Evolutionary conservation across 2,329 filamentous ascomycete genomes (phyloP), one percentile per base, ranked within the genome.

Genomic region (Sordariomycetes sp.): DNA sequence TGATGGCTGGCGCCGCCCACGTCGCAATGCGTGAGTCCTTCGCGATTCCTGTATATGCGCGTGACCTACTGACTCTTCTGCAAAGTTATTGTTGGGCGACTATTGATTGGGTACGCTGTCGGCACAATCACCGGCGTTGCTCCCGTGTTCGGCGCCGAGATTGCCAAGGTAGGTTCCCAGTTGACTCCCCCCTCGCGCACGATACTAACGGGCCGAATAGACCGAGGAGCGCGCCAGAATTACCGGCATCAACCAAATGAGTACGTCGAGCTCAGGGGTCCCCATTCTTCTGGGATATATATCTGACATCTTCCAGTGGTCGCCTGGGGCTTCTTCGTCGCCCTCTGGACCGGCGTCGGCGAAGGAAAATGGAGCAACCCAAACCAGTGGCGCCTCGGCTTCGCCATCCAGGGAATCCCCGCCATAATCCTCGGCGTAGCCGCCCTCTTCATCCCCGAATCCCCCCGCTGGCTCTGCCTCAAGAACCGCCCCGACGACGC

Each of bases 321-420:
- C 8, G 68, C 70, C 0, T 73, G 70, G 70, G 78, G 78, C 7
- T 74, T 72, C 52, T 82, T 84, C 53, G 70, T 81, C 6, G 78
- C 80, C 1, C 73, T 73, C 10, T 79, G 79, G 67, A 73, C 75
- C 2, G 73, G 78, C 2, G 78, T 58, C 52, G 56, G 56, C 22
- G 56, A 80, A 57, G 81, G 79, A 34, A 74, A 69, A 62, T 68
- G 70, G 28, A 75, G 71, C 56, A 65, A 74, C 12, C 64, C 69
- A 2, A 66, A 64, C 1, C 60, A 66, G 10, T 59, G 67, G 6
- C 72, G 71, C 6, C 79, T 76, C 74, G 63, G 74, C 15, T 72
- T 79, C 35, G 76, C 76, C 0, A 69, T 79, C 52, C 77, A 80
- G 61, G 73, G 77, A 67, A 63, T 76, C 50, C 77, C 77, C 2